Evolutionary conservation across 1,139 yeast genomes (phyloP), one percentile per base, ranked within the genome.

Genomic region (Blastobotrys ciferrii): DNA sequence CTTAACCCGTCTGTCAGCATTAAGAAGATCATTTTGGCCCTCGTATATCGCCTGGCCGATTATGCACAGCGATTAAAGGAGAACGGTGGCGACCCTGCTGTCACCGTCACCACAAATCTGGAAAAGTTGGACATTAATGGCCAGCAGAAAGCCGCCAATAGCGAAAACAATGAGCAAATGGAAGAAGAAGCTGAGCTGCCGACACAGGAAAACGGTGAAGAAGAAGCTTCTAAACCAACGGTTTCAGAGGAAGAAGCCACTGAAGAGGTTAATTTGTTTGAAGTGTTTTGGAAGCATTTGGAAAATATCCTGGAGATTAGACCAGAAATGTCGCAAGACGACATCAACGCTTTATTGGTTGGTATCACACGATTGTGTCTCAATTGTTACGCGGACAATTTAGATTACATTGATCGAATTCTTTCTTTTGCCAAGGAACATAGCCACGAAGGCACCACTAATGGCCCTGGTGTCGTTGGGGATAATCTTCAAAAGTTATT

Each of bases 41-140:
- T 92, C 60, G 80, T 91, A 49, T 85, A 85, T 43, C 76, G 97
- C 50, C 74, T 92, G 51, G 77, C 87, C 3, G 81, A 78, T 31
- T 87, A 75, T 61, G 74, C 72, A 11, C 68, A 62, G 3, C 58
- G 69, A 17, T 66, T 67, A 45, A 61, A 54, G 28, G 65, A 51
- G 18, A 54, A 49, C 18, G 45, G 47, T 12, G 52, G 38, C 4
- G 38, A 33, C 19, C 38, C 38, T 13, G 38, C 38, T n/a, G 12
- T 33, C 12, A 33, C 20, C 9, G 38, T 33, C 14, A 17, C 38
- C 13, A 33, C 38, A 13, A 17, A 13, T 33, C 20, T 33, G 17
- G 38, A 33, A 5, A 33, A 33, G 12, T 12, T 33, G 38, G 17
- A 11, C 12, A 7, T 33, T 7, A 33, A 33, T 15, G 38, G 35